Evolutionary conservation across 164 flowering plant genomes (phyloP).

Genomic region (Paratinospora sagittata): DNA sequence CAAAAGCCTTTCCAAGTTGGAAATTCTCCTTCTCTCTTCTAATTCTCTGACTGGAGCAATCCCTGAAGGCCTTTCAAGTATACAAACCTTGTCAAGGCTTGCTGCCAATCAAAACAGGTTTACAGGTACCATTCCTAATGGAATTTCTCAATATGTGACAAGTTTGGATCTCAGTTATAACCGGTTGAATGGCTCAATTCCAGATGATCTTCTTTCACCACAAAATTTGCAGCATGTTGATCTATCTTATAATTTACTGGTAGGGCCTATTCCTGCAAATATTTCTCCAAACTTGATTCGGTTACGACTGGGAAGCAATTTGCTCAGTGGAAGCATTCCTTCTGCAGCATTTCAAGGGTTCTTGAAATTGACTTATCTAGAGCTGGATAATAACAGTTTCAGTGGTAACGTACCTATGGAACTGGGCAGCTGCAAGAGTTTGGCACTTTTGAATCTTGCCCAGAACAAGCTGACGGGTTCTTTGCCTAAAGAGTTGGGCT

Average conservation of each 20-base stretch:
- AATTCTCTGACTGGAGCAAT: constrained; percentile 44
- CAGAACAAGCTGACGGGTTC: constrained; percentile 38
- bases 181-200: constrained; percentile 38
- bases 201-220: constrained; percentile 37
- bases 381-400: constrained; percentile 48
- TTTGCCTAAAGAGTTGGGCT: constrained; percentile 41
- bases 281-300: constrained; percentile 40
- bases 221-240: constrained; percentile 41
- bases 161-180: constrained; percentile 62
- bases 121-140: constrained; percentile 41
- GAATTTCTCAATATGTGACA: constrained; percentile 28
- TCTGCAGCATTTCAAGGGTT: constrained; percentile 19
- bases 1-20: constrained; percentile 34
- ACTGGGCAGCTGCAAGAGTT: constrained; percentile 36
- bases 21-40: constrained; percentile 40
- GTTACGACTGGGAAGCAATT: constrained; percentile 53
- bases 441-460: constrained; percentile 52
- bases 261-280: constrained; percentile 40
- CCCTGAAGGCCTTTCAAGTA: constrained; percentile 32
- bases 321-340: constrained; percentile 38
- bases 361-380: constrained; percentile 44
- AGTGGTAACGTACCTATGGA: constrained; percentile 41
- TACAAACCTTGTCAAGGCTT: constrained; percentile 41
- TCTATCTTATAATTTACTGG: constrained; percentile 41
- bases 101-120: constrained; percentile 54